Conservation (phyloP, 805 yeast species). For the Hanseniaspora nectarophila region DNA sequence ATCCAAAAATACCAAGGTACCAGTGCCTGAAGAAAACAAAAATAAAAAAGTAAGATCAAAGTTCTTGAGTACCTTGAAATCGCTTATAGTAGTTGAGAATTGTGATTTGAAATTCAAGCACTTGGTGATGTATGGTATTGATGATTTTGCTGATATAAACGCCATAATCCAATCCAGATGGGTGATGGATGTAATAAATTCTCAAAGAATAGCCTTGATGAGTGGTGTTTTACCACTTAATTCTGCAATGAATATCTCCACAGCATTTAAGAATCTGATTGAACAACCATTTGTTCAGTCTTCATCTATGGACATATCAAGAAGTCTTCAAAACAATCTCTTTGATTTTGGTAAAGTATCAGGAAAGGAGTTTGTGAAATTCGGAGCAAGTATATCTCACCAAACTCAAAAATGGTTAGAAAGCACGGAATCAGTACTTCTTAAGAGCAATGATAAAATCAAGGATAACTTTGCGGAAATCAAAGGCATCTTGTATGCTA, state of each 20-base stretch:
- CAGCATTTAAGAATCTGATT: conserved; percentile 63
- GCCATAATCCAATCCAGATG: conserved; percentile 52
- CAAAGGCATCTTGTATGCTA: conserved; percentile 17
- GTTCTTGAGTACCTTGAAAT: conserved; percentile 58
- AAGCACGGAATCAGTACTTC: conserved; percentile 52
- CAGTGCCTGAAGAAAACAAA: conserved; percentile 64
- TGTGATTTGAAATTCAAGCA: conserved; percentile 57
- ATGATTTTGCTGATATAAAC: conserved; percentile 57
- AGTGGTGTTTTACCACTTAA: conserved; percentile 76
- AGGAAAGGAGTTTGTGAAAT: conserved; percentile 62
- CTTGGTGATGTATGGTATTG: conserved; percentile 57
- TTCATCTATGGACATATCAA: conserved; percentile 49
- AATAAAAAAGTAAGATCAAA: conserved; percentile 58
- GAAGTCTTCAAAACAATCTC: conserved; percentile 68
- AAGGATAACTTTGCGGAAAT: conserved; percentile 11
- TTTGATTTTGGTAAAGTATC: conserved; percentile 62
- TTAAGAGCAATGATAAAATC: conserved; percentile 21
- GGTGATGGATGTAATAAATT: conserved; percentile 78
- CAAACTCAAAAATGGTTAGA: conserved; percentile 79
- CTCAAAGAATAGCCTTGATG: conserved; percentile 68
- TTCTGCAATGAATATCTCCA: conserved; percentile 63
- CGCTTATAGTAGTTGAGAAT: conserved; percentile 79
- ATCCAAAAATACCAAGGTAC: conserved; percentile 76
- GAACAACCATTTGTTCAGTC: conserved; percentile 66
- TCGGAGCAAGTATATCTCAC: conserved; percentile 75